These are phyloP conservation scores for Aspergillus udagawae DNA, from an alignment of 2,329 filamentous ascomycete genomes.

Conservation along the genomic window DNA sequence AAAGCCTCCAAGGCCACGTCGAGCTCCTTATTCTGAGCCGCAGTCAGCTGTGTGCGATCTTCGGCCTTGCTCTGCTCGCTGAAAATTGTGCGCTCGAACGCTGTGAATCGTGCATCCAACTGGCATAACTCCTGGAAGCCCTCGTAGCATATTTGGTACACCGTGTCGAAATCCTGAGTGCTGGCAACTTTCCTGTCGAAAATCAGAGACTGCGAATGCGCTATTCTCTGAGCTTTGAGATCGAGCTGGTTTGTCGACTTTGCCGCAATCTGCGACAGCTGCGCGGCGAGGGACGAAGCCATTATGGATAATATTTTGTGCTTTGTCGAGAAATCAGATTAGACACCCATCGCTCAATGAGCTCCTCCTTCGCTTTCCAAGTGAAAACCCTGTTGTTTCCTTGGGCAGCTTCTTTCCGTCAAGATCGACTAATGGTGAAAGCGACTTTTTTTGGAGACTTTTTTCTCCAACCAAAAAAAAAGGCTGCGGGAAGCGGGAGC, in stretches of 20 bases:
- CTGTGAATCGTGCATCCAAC: slow-evolving; percentile 72
- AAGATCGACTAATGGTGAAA: slow-evolving; percentile 9
- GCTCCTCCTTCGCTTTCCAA: slow-evolving; percentile 1
- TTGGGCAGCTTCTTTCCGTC: slow-evolving; percentile 11
- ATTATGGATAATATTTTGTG: slow-evolving; percentile 46
- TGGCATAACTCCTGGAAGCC: slow-evolving; percentile 89
- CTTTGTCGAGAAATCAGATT: slow-evolving; percentile 10
- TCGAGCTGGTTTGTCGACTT: slow-evolving; percentile 88
- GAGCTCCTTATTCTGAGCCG: slow-evolving; percentile 75
- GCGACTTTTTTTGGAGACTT: slow-evolving; percentile 31
- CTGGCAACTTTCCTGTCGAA: slow-evolving; percentile 83
- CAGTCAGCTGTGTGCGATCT: slow-evolving; percentile 80
- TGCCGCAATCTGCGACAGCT: slow-evolving; percentile 87
- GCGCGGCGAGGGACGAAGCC: slow-evolving; percentile 83
- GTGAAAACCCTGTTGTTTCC: background rate
- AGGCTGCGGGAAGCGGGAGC: slow-evolving; percentile 19
- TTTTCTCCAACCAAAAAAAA: slow-evolving; percentile 15
- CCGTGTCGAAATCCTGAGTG: slow-evolving; percentile 81
- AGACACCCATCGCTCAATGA: slow-evolving; percentile 18
- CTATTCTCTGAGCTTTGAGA: slow-evolving; percentile 84
- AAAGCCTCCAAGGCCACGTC: slow-evolving; percentile 77
- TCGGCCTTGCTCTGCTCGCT: slow-evolving; percentile 88
- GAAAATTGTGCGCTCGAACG: slow-evolving; percentile 77
- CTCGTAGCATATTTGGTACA: slow-evolving; percentile 81
- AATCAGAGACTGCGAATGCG: slow-evolving; percentile 90